Percentiles rank a stretch among this genome's conserved stretches.
These are phyloP conservation scores for Corylus avellana DNA, from an alignment of 306 rosid species.

Conservation along the genomic window DNA sequence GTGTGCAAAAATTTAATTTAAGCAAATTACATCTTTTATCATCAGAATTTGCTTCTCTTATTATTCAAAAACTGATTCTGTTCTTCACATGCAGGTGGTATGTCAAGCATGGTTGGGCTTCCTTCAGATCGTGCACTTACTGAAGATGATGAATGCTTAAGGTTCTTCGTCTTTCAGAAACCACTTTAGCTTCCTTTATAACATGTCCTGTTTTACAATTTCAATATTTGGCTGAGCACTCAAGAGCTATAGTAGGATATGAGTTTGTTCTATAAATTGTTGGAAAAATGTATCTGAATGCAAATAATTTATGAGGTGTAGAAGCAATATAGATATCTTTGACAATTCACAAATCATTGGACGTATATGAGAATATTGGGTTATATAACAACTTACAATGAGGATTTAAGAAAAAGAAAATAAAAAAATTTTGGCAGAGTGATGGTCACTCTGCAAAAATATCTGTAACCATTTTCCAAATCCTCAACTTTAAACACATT, in stretches of 20 bases:
- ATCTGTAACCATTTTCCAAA: not conserved
- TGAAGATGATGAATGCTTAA: slow-evolving; percentile 82
- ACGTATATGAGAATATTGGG: not conserved
- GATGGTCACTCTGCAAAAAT: not conserved
- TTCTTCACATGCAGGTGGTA: slow-evolving; percentile 59
- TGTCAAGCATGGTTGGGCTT: slow-evolving; percentile 87
- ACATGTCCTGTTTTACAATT: not conserved
- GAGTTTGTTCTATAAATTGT: not conserved
- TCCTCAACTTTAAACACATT: not conserved
- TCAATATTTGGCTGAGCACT: slow-evolving; percentile 22
- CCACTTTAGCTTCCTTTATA: slow-evolving; percentile 23
- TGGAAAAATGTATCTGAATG: not conserved
- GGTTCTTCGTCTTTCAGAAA: slow-evolving; percentile 50
- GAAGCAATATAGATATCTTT: not conserved
- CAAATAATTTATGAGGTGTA: not conserved
- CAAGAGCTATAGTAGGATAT: not conserved
- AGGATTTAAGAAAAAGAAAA: not conserved
- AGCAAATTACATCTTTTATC: not conserved
- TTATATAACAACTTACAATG: not conserved
- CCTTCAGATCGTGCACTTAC: slow-evolving; percentile 92
- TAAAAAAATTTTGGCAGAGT: not conserved
- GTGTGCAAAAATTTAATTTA: not conserved
- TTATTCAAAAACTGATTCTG: slow-evolving; percentile 23
- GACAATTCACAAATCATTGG: not conserved
- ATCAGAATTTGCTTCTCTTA: not conserved